These are phyloP conservation scores for Panus rudis DNA, from an alignment of 768 basidiomycete species.

Conservation along the genomic window DNA sequence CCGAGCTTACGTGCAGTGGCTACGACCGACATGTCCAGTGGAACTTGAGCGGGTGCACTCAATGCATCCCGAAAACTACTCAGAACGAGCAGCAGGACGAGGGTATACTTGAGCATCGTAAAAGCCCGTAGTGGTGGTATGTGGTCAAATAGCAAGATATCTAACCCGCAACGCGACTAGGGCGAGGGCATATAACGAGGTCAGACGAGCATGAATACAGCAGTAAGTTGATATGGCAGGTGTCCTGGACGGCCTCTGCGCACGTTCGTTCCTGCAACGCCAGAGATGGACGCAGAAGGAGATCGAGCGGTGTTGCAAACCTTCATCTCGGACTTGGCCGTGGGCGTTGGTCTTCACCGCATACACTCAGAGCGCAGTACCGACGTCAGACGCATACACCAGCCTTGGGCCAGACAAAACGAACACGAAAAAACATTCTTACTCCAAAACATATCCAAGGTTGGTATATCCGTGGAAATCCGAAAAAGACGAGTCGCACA, in stretches of 20 bases:
- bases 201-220: constrained; percentile 10
- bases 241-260: constrained; percentile 1
- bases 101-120: constrained; percentile 15
- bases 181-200: neutral
- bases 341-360: too few relatives aligned
- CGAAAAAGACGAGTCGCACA: neutral
- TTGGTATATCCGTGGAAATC: neutral
- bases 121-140: neutral
- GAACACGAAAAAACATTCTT: too few relatives aligned
- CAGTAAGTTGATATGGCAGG: constrained; percentile 3
- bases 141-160: neutral
- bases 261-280: constrained; percentile 10
- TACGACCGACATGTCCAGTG: constrained; percentile 24
- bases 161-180: neutral
- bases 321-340: too few relatives aligned
- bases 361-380: neutral
- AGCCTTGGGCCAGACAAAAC: too few relatives aligned
- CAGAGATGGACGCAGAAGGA: neutral
- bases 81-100: constrained; percentile 20
- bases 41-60: constrained; percentile 35
- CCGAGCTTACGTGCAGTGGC: neutral
- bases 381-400: neutral
- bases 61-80: constrained; percentile 20
- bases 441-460: neutral
- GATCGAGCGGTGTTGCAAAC: too few relatives aligned